Evolutionary conservation across 169 alveolate species (phyloP).

Genomic region (Cryptosporidium tyzzeri): DNA sequence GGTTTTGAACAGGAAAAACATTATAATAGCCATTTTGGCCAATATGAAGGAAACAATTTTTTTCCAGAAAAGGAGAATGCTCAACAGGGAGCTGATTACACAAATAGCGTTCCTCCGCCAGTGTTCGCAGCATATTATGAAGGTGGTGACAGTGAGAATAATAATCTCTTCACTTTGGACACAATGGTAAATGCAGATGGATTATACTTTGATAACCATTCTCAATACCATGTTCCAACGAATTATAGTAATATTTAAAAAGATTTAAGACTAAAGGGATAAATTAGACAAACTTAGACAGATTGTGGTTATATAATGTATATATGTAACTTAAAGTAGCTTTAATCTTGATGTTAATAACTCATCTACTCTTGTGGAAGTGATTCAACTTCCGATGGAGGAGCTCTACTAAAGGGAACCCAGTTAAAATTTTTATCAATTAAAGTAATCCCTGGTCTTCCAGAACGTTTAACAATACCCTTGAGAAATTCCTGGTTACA

Average conservation of each 20-base stretch:
- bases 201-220: not conserved
- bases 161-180: not conserved
- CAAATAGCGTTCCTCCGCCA: constrained; percentile 27
- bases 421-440: constrained; percentile 53
- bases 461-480: constrained; percentile 23
- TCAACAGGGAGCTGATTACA: not conserved
- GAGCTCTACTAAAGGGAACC: constrained; percentile 70
- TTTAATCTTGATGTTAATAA: not conserved
- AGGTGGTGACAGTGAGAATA: constrained; percentile 2
- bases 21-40: not conserved
- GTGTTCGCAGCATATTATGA: constrained; percentile 56
- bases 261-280: not conserved
- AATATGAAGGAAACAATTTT: not conserved
- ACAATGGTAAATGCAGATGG: not conserved
- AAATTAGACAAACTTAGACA: not conserved
- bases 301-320: not conserved
- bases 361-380: constrained; percentile 19
- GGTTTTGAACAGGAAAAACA: not conserved
- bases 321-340: not conserved
- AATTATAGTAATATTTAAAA: constrained; percentile 31
- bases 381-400: constrained; percentile 66
- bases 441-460: constrained; percentile 53
- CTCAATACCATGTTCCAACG: constrained; percentile 39
- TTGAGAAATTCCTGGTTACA: constrained; percentile 50
- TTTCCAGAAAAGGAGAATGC: not conserved